Evolutionary conservation across 805 yeast genomes (phyloP), one percentile per base, ranked within the genome.

Genomic region (Ogataea paraovalis): DNA sequence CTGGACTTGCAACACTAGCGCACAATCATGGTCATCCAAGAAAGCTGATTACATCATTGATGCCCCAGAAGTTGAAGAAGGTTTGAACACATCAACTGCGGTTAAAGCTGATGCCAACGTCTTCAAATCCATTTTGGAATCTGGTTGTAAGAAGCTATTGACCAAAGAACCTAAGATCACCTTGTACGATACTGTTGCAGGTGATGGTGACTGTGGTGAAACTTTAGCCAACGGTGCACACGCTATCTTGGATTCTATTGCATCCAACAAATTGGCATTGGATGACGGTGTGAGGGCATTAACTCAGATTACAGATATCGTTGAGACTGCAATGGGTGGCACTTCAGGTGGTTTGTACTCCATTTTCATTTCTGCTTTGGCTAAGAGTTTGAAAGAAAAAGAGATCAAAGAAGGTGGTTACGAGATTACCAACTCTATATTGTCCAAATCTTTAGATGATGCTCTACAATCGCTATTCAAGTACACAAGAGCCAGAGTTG

Each of bases 161-260:
- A 70, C 74, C 23, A 77, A 77, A n/a, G 97, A 91, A 65, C 94
- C 96, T 2, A 78, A 80, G 57, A 85, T 91, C 59, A 91, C 97
- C 1, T 76, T 80, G 46, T 82, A 86, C 55, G 98, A 91, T 60
- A 85, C 95, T 2, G 74, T 82, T 55, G 97, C 92, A 1, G 98
- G 98, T 48, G 98, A 91, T 65, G 98, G 98, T 57, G 98, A 91
- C 64, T 91, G 97, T 68, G 98, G 98, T 37, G 94, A 88, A 58
- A 91, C 97, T 1, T 70, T 91, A 51, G 87, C 82, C 13, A 76
- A 80, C 21, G 98, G 97, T 36, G 94, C 90, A 25, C 75, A 82
- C 46, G 90, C 87, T 1, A 77, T 91, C 39, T 65, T 80, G 39
- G 69, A 74, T 10, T 79, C 80, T 19, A 67, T 88, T 41, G 69